Conservation (phyloP, 2,329 filamentous ascomycete genomes). For the Moelleriella libera region DNA sequence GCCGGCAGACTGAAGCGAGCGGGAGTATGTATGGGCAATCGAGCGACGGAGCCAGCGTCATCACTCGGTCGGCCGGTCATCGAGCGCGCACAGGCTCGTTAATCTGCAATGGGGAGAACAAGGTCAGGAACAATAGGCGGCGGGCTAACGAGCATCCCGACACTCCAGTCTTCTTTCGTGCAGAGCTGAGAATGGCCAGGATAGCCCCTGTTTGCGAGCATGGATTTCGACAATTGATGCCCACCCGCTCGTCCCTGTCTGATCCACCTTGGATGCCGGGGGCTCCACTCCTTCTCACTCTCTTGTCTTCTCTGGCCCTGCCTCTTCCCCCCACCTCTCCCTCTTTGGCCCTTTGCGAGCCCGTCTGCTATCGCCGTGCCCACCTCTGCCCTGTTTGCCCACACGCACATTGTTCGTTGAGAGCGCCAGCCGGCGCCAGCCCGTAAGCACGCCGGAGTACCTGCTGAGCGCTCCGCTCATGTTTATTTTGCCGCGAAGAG, state of each 20-base stretch:
- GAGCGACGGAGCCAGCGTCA: too few species aligned
- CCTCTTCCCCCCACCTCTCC: background rate
- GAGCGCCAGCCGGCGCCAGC: background rate
- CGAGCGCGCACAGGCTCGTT: background rate
- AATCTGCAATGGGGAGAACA: background rate
- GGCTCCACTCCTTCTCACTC: background rate
- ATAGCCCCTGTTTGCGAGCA: background rate
- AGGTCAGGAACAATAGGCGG: background rate
- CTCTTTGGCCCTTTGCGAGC: background rate
- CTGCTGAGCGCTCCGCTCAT: background rate
- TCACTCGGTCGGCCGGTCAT: too few species aligned
- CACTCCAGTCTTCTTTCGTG: background rate
- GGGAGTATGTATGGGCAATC: too few species aligned
- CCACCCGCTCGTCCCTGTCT: background rate
- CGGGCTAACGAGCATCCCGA: background rate
- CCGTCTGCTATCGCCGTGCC: too few species aligned
- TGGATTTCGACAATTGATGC: background rate
- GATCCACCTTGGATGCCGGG: background rate
- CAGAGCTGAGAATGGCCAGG: background rate
- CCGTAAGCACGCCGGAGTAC: background rate
- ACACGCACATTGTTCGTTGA: background rate
- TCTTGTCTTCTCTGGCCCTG: background rate
- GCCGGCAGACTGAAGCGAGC: background rate
- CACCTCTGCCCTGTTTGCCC: too few species aligned
- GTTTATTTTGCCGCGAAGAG: background rate